These are phyloP conservation scores for Xylaria cubensis DNA, from an alignment of 495 filamentous ascomycete species.

Conservation along the genomic window DNA sequence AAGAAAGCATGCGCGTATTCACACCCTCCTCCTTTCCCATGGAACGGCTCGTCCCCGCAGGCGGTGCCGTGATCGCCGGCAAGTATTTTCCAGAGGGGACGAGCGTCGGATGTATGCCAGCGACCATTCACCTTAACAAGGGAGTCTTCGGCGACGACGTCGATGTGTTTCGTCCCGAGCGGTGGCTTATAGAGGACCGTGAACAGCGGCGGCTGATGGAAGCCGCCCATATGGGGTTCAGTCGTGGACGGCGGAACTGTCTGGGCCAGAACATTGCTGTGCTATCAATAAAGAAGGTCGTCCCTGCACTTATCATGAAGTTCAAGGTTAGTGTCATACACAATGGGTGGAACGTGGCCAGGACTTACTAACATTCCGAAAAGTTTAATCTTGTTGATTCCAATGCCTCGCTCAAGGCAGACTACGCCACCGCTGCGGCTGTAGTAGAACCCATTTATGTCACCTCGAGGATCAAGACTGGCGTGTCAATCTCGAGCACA, in stretches of 20 bases:
- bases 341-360: neutral
- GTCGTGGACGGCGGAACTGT: constrained; percentile 65
- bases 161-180: constrained; percentile 60
- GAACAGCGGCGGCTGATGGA: constrained; percentile 53
- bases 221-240: constrained; percentile 56
- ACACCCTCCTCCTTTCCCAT: constrained; percentile 57
- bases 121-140: constrained; percentile 57
- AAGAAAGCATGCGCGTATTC: constrained; percentile 64
- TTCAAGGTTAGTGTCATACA: constrained; percentile 33
- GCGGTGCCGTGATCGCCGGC: constrained; percentile 59
- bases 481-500: neutral
- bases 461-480: constrained; percentile 24
- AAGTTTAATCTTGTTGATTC: constrained; percentile 32
- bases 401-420: constrained; percentile 27
- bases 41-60: constrained; percentile 61
- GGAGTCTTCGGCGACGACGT: constrained; percentile 60
- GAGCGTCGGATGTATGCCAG: constrained; percentile 33
- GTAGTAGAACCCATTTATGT: constrained; percentile 27
- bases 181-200: constrained; percentile 55
- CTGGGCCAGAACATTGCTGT: constrained; percentile 69
- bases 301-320: constrained; percentile 61
- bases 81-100: constrained; percentile 58
- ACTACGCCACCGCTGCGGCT: constrained; percentile 27
- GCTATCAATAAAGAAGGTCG: constrained; percentile 69
- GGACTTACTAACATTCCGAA: constrained; percentile 23